These are phyloP conservation scores for Cordyceps cateniannulata DNA, from an alignment of 2,329 filamentous ascomycete genomes.

Conservation along the genomic window DNA sequence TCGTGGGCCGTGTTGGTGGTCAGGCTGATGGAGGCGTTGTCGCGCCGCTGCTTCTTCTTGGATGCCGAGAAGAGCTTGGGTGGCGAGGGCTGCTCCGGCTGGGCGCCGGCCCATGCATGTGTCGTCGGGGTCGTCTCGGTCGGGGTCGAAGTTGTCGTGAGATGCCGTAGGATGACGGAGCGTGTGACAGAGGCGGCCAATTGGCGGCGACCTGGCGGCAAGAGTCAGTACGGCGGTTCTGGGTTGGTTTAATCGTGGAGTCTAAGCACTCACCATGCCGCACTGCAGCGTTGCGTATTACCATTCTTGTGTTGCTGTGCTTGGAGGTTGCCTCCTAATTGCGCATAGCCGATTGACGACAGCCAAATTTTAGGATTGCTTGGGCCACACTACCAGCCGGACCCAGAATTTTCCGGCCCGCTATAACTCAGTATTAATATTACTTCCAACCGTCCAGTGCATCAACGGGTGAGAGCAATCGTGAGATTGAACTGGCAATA, in stretches of 20 bases:
- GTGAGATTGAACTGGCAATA: not conserved
- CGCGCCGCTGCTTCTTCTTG: conserved; percentile 28
- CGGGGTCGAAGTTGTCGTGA: conserved; percentile 24
- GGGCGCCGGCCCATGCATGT: conserved; percentile 18
- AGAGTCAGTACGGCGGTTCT: conserved; percentile 7
- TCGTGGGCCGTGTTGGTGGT: conserved; percentile 21
- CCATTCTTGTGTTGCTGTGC: conserved; percentile 36
- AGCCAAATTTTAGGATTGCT: conserved; percentile 12
- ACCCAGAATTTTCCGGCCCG: conserved; percentile 15
- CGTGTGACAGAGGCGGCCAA: conserved; percentile 39
- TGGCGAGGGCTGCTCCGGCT: conserved; percentile 15
- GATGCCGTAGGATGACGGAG: conserved; percentile 24
- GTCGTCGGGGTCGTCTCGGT: conserved; percentile 11
- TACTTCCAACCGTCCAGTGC: too few species aligned
- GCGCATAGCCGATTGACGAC: not conserved
- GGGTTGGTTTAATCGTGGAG: not conserved
- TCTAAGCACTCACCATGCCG: conserved; percentile 43
- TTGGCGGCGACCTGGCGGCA: conserved; percentile 43
- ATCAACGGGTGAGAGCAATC: not conserved
- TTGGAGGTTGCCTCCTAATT: not conserved
- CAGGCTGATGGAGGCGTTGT: conserved; percentile 28
- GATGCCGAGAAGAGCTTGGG: conserved; percentile 20
- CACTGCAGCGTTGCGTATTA: conserved; percentile 46
- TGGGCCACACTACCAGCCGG: not conserved
- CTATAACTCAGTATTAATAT: not conserved